These are phyloP conservation scores for Kingdonia uniflora DNA, from an alignment of 164 flowering plant genomes.

Conservation along the genomic window DNA sequence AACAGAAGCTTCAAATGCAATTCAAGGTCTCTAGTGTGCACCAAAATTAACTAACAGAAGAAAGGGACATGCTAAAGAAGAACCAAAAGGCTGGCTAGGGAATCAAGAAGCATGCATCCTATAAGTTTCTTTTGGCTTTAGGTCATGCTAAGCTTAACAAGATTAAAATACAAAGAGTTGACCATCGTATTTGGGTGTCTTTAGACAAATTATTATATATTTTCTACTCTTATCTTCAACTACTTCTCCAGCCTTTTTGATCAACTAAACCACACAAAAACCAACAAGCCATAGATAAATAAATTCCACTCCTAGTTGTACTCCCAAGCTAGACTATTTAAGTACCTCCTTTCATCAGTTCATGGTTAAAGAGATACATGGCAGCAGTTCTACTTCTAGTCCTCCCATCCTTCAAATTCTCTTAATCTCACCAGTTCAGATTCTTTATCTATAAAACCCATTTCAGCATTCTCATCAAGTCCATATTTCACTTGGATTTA, in stretches of 20 bases:
- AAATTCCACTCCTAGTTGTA: conserved; percentile 13
- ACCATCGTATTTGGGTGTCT: conserved; percentile 22
- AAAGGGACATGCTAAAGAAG: conserved; percentile 14
- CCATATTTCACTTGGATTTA: too few species aligned
- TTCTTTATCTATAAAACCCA: conserved; percentile 11
- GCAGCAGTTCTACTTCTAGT: conserved; percentile 35
- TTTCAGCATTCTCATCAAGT: conserved; percentile 7
- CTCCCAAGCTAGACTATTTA: conserved; percentile 34
- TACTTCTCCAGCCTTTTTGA: conserved; percentile 28
- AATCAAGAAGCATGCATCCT: conserved; percentile 49
- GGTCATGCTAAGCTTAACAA: conserved; percentile 26
- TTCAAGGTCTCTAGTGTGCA: conserved; percentile 6
- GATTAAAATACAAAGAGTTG: conserved; percentile 29
- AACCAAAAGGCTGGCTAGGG: conserved; percentile 23
- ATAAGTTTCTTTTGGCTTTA: conserved; percentile 30
- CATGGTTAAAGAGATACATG: conserved; percentile 29
- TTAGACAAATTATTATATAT: conserved; percentile 17
- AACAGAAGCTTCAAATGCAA: conserved; percentile 7
- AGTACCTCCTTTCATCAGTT: conserved; percentile 25
- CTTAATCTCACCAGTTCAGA: conserved; percentile 8
- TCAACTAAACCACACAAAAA: conserved; percentile 25
- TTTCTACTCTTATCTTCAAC: conserved; percentile 39
- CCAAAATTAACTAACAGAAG: conserved; percentile 9
- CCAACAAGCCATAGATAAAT: conserved; percentile 6
- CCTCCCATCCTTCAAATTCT: conserved; percentile 15